Conservation (phyloP, 140 eudicot species). For the Erigeron philadelphicus region DNA sequence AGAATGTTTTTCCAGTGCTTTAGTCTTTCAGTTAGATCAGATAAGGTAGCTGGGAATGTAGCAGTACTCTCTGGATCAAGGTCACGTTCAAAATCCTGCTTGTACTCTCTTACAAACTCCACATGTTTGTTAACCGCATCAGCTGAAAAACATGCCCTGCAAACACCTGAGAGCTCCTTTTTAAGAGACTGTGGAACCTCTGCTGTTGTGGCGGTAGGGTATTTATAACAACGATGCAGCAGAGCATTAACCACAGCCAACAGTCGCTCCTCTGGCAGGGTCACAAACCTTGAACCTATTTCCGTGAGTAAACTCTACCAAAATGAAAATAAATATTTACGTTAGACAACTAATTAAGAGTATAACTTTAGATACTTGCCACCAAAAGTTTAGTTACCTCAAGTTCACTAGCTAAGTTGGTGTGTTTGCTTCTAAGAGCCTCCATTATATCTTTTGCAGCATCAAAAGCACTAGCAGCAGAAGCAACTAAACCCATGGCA, state of each 20-base stretch:
- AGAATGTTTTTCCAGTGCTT: constrained; percentile 98
- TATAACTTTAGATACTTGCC: background rate
- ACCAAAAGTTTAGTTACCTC: constrained; percentile 46
- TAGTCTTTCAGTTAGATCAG: constrained; percentile 90
- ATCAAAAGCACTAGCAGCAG: constrained; percentile 98
- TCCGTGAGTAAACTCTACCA: constrained; percentile 87
- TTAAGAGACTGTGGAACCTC: constrained; percentile 98
- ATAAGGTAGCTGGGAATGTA: constrained; percentile 86
- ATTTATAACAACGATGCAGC: constrained; percentile 94
- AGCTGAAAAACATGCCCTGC: constrained; percentile 96
- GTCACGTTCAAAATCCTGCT: constrained; percentile 96
- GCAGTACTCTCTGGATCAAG: constrained; percentile 95
- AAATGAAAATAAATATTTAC: background rate
- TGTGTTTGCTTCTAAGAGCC: constrained; percentile 93
- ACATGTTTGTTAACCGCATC: constrained; percentile 99
- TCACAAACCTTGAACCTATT: constrained; percentile 93
- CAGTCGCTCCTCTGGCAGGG: constrained; percentile 96
- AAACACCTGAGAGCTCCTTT: constrained; percentile 98
- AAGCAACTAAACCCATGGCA: constrained; percentile 79
- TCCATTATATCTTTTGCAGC: constrained; percentile 99
- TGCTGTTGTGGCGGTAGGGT: constrained; percentile 97
- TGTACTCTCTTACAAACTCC: constrained; percentile 92
- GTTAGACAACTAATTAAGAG: background rate
- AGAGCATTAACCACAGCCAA: constrained; percentile 95
- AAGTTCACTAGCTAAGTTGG: constrained; percentile 92